These are phyloP conservation scores for Luzula sylvatica DNA, from an alignment of 176 grass and related monocot species.

Conservation along the genomic window DNA sequence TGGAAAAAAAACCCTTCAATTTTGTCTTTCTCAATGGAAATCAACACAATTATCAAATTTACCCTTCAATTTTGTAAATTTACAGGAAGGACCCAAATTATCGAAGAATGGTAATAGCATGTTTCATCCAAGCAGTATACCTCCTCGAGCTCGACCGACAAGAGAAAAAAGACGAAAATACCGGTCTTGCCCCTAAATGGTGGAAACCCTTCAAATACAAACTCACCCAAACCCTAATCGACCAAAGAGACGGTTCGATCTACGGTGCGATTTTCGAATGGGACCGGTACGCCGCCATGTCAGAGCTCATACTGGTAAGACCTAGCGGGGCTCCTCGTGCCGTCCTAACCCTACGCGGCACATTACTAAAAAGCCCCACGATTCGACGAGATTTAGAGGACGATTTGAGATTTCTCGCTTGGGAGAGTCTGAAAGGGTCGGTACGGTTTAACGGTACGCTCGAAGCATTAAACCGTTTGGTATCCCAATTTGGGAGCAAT, in stretches of 20 bases:
- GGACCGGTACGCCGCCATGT: constrained; percentile 52
- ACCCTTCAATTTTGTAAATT: not conserved
- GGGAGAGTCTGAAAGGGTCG: constrained; percentile 73
- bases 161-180: constrained; percentile 39
- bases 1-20: not conserved
- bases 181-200: constrained; percentile 56
- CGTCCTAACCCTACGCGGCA: constrained; percentile 56
- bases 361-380: constrained; percentile 41
- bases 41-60: no score
- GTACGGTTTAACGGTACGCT: constrained; percentile 59
- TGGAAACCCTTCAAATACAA: constrained; percentile 81
- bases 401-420: constrained; percentile 63
- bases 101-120: constrained; percentile 62
- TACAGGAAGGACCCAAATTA: constrained; percentile 75
- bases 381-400: constrained; percentile 47
- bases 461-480: constrained; percentile 31
- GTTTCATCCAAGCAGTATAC: constrained; percentile 80
- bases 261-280: constrained; percentile 75
- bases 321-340: constrained; percentile 48
- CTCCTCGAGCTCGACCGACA: constrained; percentile 83
- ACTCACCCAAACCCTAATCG: constrained; percentile 33
- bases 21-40: no score
- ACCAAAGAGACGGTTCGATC: constrained; percentile 64
- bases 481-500: constrained; percentile 17
- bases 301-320: constrained; percentile 33